Evolutionary conservation across 805 yeast species (phyloP).

Genomic region (Starmerella cellae): DNA sequence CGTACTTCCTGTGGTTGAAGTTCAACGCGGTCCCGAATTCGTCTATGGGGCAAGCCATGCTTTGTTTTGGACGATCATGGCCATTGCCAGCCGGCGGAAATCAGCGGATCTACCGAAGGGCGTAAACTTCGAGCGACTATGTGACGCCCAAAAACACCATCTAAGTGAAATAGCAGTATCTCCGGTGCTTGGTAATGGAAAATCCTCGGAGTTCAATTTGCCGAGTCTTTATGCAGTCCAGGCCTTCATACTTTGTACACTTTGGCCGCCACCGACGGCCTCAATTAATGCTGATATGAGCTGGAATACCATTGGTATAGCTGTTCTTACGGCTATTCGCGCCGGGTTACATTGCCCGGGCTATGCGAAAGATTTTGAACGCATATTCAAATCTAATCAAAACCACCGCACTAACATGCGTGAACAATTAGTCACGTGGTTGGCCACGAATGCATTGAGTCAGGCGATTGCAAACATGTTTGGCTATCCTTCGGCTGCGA

Average conservation of each 20-base stretch:
- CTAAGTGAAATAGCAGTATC: conserved; percentile 79
- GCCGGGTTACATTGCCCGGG: conserved; percentile 84
- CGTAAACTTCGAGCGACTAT: conserved; percentile 43
- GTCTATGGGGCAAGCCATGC: conserved; percentile 73
- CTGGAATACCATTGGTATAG: conserved; percentile 90
- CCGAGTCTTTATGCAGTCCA: conserved; percentile 90
- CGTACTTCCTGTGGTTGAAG: conserved; percentile 75
- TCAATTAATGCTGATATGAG: conserved; percentile 90
- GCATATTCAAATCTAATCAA: conserved; percentile 33
- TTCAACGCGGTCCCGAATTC: conserved; percentile 66
- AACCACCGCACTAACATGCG: conserved; percentile 24
- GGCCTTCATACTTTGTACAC: conserved; percentile 73
- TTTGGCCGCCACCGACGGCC: conserved; percentile 94
- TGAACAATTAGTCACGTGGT: conserved; percentile 86
- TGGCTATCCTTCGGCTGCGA: conserved; percentile 89
- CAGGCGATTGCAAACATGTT: conserved; percentile 83
- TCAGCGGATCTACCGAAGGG: conserved; percentile 22
- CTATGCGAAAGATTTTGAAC: conserved; percentile 36
- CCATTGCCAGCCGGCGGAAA: conserved; percentile 63
- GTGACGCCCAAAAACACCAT: conserved; percentile 59
- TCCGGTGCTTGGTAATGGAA: conserved; percentile 49
- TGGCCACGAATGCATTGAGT: conserved; percentile 79
- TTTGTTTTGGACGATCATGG: conserved; percentile 84
- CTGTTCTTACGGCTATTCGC: conserved; percentile 81
- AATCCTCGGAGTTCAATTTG: conserved; percentile 45